Percentiles rank a stretch among this genome's conserved stretches.
phyloP scores from a whole-genome alignment of 2,329 filamentous ascomycete species.

The Apiospora koreana region DNA sequence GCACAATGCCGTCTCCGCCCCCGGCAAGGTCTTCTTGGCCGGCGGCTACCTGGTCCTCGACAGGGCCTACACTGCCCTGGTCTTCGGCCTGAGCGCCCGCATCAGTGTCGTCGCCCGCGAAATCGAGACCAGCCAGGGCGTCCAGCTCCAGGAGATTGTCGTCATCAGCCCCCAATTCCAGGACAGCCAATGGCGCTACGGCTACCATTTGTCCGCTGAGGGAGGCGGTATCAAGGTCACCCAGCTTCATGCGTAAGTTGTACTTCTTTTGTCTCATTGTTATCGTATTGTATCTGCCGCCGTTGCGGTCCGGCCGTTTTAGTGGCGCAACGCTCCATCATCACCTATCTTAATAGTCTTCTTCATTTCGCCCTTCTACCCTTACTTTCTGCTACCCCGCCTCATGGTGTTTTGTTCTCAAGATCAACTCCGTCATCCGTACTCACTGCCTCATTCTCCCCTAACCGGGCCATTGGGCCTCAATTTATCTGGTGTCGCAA shows the following conservation, averaged over 20 bases:
- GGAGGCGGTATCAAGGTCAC: conserved; percentile 80
- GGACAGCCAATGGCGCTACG: conserved; percentile 85
- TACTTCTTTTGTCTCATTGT: background rate
- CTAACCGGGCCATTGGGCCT: background rate
- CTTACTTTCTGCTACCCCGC: background rate
- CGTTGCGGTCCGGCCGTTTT: background rate
- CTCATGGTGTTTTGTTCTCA: background rate
- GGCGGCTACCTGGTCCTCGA: conserved; percentile 96
- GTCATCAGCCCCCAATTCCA: conserved; percentile 92
- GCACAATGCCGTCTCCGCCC: conserved; percentile 74
- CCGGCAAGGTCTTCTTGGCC: conserved; percentile 92
- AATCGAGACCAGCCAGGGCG: conserved; percentile 61
- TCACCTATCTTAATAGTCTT: background rate
- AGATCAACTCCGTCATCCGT: background rate
- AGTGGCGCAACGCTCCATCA: background rate
- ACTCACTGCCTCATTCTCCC: background rate
- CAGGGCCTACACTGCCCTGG: conserved; percentile 75
- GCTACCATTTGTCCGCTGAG: conserved; percentile 68
- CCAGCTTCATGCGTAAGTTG: conserved; percentile 74
- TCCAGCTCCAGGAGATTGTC: conserved; percentile 71
- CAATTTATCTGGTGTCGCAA: background rate
- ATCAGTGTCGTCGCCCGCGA: conserved; percentile 65
- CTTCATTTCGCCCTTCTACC: no score
- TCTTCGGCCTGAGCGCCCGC: conserved; percentile 67
- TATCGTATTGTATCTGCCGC: no score